Evolutionary conservation across 805 yeast genomes (phyloP), one percentile per base, ranked within the genome.

Genomic region (Saccharomycopsis synnaedendra): DNA sequence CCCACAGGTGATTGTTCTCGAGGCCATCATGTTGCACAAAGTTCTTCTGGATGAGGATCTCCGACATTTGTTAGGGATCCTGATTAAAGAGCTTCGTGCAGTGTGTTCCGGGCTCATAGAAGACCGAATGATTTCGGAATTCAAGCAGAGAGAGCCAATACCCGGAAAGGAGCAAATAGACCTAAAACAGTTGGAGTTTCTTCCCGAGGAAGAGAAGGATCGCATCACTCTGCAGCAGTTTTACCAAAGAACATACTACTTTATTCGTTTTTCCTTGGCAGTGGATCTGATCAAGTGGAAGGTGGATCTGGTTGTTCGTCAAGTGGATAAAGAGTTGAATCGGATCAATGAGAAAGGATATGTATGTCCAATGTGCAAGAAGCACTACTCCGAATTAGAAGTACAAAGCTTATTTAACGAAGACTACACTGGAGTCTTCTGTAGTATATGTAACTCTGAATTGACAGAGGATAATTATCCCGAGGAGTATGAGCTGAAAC

Each of bases 231-330:
- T 7, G 29, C 36, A 19, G 61, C 44, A 41, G 56, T 78, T 50
- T 78, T 44, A 38, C 4, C 76, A 63, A 52, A 71, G 96, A 53
- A 83, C 90, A 3, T 87, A 87, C 58, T 93, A 82, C 65, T 93
- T 76, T 63, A 81, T 90, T 47, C 96, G 87, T 60, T 78, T 76
- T 60, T 86, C 96, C 3, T 95, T 88, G 62, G 95, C 97, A 0
- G 85, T 93, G 39, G 98, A 93, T 65, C 79, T 96, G 3, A 79
- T 93, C 60, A 93, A 93, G 64, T 93, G 97, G 97, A 88, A 89
- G 60, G 85, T 90, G 50, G 96, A 90, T 62, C 77, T 85, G 42
- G 74, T 93, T 31, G 97, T 86, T 9, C 82, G 81, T 56, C 63
- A 72, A 47, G 71, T 89, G 48, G 86, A 86, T 59, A 85, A 83